phyloP scores from a whole-genome alignment of 495 filamentous ascomycete species.

The Penicillium silybi region DNA sequence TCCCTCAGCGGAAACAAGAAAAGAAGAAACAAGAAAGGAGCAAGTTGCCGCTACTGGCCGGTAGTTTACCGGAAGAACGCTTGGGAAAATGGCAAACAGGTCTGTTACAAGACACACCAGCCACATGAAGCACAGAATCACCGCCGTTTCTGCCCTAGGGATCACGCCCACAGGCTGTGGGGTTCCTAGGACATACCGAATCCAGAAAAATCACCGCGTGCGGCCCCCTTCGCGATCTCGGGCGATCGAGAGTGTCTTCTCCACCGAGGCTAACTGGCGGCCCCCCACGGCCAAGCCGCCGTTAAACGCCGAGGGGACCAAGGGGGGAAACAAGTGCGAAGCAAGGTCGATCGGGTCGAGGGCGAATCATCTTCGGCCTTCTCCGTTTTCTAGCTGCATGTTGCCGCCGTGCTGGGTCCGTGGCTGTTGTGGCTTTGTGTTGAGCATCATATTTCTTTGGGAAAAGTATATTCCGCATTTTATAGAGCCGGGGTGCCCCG shows the following conservation, averaged over 20 bases:
- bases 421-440: not conserved
- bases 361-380: not conserved
- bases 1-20: not conserved
- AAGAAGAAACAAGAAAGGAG: not conserved
- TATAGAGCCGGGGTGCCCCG: not conserved
- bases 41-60: not conserved
- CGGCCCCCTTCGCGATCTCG: conserved; percentile 10
- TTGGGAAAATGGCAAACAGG: not conserved
- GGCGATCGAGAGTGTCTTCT: conserved; percentile 4
- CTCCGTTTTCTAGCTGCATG: conserved; percentile 9
- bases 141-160: conserved; percentile 4
- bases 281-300: conserved; percentile 1
- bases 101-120: not conserved
- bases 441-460: not conserved
- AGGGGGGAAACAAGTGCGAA: conserved; percentile 4
- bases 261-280: conserved; percentile 5
- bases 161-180: not conserved
- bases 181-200: conserved; percentile 1
- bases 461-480: too few species aligned
- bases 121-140: not conserved
- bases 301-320: not conserved
- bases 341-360: not conserved
- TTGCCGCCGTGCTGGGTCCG: not conserved
- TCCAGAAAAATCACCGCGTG: not conserved
- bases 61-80: not conserved